phyloP scores from a whole-genome alignment of 2,329 filamentous ascomycete genomes.

The Keithomyces neogunnii region DNA sequence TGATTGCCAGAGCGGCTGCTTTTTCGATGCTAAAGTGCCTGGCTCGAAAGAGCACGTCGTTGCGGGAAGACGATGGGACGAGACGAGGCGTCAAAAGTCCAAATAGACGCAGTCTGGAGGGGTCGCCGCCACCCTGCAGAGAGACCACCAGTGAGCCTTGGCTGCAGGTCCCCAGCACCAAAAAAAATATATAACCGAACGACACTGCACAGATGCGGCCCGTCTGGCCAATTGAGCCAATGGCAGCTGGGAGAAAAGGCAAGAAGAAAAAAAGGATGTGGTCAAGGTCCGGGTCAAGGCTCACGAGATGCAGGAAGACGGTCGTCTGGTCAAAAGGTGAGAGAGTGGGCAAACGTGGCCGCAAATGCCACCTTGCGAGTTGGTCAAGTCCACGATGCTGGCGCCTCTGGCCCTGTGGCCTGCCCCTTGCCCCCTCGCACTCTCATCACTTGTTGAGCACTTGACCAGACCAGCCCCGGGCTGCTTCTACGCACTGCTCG shows the following conservation, averaged over 20 bases:
- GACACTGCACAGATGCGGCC: too few species aligned
- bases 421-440: background rate
- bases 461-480: too few species aligned
- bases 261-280: too few species aligned
- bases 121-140: background rate
- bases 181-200: too few species aligned
- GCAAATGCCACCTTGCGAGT: conserved; percentile 13
- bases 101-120: background rate
- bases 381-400: background rate
- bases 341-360: background rate
- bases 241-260: too few species aligned
- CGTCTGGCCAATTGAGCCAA: too few species aligned
- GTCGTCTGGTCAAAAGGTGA: background rate
- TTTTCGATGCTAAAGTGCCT: background rate
- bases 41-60: too few species aligned
- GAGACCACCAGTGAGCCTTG: background rate
- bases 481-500: conserved; percentile 4
- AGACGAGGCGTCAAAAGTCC: background rate
- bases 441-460: background rate
- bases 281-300: too few species aligned
- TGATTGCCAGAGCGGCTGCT: background rate
- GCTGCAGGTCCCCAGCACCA: background rate
- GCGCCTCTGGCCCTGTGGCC: background rate
- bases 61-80: background rate
- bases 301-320: background rate